Evolutionary conservation across 208 protist species (phyloP), one percentile per base, ranked within the genome.

Genomic region (Leishmania martiniquensis): DNA sequence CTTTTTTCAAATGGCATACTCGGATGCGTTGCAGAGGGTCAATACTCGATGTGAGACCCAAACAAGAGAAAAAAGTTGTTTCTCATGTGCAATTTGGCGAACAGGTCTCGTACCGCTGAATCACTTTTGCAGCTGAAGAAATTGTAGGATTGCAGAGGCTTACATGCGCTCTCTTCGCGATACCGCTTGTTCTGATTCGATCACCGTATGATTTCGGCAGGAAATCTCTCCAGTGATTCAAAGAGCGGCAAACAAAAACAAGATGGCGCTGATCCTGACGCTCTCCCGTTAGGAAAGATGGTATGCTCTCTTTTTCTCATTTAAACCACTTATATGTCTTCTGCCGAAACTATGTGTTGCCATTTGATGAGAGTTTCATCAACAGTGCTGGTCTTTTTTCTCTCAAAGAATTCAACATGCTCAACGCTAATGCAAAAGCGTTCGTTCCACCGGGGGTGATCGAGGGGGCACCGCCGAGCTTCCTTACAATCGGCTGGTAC

Each of bases 391-490:
- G 22, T 47, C 39, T 68, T 45, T 45, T 29, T 68, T 49, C 29
- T 71, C 25, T 34, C 3, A 72, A 59, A 72, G 47, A 72, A 32
- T 29, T 13, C 45, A 78, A 60, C 29, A 94, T 93, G 92, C 76
- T 96, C 17, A 96, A 96, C 77, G 83, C 82, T 25, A 94, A 96
- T 84, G 90, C 90, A 4, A 94, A 94, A 71, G 82, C 87, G n/a
- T 94, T 96, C 82, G 84, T 94, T 71, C 90, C 90, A 1, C 78
- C 81, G 25, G 84, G 81, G 15, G 75, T 82, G 60, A 72, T 73
- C 54, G 86, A 89, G 7, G 69, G 77, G 45, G 49, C 70, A 49
- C 70, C 72, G 22, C 59, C 52, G 10, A 68, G 72, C 39, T 86
- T 78, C 57, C 69, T 85, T 37, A 17, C 75, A 25, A 80, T 79